Base-by-base conservation (phyloP, 1,139 yeast species). In the Hanseniaspora uvarum region DNA sequence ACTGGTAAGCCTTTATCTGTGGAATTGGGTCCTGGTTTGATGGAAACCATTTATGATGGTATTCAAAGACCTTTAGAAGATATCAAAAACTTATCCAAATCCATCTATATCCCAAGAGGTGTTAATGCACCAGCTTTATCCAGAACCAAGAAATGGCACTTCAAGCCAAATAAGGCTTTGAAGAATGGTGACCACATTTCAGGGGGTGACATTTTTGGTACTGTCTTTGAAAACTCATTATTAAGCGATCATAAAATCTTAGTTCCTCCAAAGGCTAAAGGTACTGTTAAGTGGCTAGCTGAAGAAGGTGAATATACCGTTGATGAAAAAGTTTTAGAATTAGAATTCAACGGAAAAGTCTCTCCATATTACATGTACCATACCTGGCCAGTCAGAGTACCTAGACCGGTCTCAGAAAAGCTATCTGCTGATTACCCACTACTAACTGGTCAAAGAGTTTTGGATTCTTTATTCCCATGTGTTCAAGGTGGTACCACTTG, bases 401-500 rank as follows among this genome's bases (percentile, higher is more conserved):
- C 98, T 63, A 85, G 99, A 74, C 98, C 99, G 19, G 97, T 89
- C 52, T 85, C 96, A 54, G 94, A 87, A 69, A 88, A 89, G 69
- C 73, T 87, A 59, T 74, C 94, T 56, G 97, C 98, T 48, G 92
- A 89, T 70, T 80, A 84, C 70, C 99, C 99, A 56, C 78, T 94
- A 65, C 78, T 92, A 65, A 92, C 99, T 34, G 99, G 99, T 64
- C 99, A 92, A 76, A 86, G 98, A 78, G 99, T 92, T 55, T 78
- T 92, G 71, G 99, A 92, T 71, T 83, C 98, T 38, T 79, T 92
- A 61, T 94, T 92, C 79, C 98, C 99, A 53, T 86, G 95, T 80
- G 99, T 94, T 63, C 98, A 94, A 76, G 98, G 99, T 75, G 99
- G 99, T 76, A 92, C 99, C 52, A 92, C 99, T 44, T 94, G 98